phyloP scores from a whole-genome alignment of 2,329 filamentous ascomycete species.

The Cercospora zeina region DNA sequence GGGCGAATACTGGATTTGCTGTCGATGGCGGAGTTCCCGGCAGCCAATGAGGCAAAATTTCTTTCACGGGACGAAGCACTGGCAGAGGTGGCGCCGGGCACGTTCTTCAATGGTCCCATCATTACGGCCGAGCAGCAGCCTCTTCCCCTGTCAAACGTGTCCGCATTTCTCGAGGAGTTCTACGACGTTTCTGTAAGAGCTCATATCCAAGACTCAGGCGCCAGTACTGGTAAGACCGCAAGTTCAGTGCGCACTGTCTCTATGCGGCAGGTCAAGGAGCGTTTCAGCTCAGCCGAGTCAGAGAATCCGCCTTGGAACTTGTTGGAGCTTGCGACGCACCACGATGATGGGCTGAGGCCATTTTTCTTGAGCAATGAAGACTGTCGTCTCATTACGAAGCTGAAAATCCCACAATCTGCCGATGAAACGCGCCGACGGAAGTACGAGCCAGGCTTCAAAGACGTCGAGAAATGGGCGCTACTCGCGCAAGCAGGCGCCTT shows the following conservation, averaged over 20 bases:
- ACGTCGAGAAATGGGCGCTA: conserved; percentile 41
- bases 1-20: conserved; percentile 33
- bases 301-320: conserved; percentile 36
- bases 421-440: conserved; percentile 35
- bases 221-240: conserved; percentile 19
- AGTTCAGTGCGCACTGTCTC: conserved; percentile 24
- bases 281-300: conserved; percentile 24
- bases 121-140: conserved; percentile 35
- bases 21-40: conserved; percentile 29
- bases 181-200: conserved; percentile 37
- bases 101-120: conserved; percentile 34
- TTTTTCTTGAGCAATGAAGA: conserved; percentile 39
- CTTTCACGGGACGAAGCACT: conserved; percentile 31
- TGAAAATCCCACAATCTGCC: conserved; percentile 35
- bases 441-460: conserved; percentile 37
- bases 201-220: conserved; percentile 36
- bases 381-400: conserved; percentile 38
- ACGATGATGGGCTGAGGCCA: conserved; percentile 38
- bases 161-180: conserved; percentile 35
- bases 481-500: conserved; percentile 40
- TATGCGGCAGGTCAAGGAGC: conserved; percentile 34
- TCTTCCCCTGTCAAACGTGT: conserved; percentile 32
- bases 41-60: conserved; percentile 31
- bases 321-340: conserved; percentile 38
- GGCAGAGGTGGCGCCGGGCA: conserved; percentile 27